Base-by-base conservation (phyloP, 345 rosid species). In the Aegle marmelos region DNA sequence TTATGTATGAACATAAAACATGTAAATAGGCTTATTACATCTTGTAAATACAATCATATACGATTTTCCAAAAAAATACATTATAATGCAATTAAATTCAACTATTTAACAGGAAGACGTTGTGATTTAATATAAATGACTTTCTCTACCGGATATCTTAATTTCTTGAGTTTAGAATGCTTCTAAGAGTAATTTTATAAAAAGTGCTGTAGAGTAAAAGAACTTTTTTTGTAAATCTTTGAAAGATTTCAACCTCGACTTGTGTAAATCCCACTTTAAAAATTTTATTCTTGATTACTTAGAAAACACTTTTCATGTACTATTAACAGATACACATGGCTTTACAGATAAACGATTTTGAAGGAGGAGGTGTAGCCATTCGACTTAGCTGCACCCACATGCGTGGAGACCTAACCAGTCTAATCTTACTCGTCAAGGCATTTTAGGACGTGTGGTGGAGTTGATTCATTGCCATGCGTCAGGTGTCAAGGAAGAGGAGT, bases 291-390 rank as follows among this genome's bases (percentile, higher is more conserved):
- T 0, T 10, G 4, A 59, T 36, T 6, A 36, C 25, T 11, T 11
- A 17, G 28, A 27, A 27, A 61, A 19, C 65, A 27, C 65, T 30
- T 62, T 31, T 3, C 30, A 5, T 13, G 7, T 33, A 10, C 9
- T 62, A 14, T 17, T 62, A 28, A 27, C 21, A 13, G 3, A 27
- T 36, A 5, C 27, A 11, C 1, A 62, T 62, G 66, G 22, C 14
- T 78, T 76, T 72, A 56, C 79, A 89, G 92, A 66, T 92, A n/a
- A 92, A 65, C 84, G 92, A 92, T 68, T 90, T 92, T 83, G 90
- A 84, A 84, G 94, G 89, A 6, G 94, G 91, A 24, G 90, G 96
- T 22, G 76, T 87, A 36, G 94, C 94, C 4, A 75, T 89, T 70
- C 92, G 94, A 41, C 70, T 90, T 6, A 92, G 91, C 76, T 92